Conservation (phyloP, 306 rosid species). For the Benincasa hispida region DNA sequence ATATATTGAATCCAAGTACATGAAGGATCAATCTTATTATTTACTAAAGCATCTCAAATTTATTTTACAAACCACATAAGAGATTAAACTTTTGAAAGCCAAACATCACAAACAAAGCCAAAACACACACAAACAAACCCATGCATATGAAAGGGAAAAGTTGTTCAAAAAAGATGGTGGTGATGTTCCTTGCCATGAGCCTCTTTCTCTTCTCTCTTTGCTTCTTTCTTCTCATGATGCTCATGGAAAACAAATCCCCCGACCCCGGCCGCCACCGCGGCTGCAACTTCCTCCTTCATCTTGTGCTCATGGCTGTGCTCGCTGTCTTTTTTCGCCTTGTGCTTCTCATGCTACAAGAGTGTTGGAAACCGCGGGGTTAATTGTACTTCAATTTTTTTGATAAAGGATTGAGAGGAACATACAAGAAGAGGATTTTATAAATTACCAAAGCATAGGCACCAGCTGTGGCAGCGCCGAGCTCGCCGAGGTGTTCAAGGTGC, state of each 20-base stretch:
- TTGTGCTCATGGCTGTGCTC: slow-evolving; percentile 58
- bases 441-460: slow-evolving; percentile 65
- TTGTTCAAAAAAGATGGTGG: slow-evolving; percentile 28
- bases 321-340: slow-evolving; percentile 43
- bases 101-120: neutral
- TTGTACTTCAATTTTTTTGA: neutral
- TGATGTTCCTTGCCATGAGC: slow-evolving; percentile 55
- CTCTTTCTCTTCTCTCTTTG: slow-evolving; percentile 44
- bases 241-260: slow-evolving; percentile 74
- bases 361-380: neutral
- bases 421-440: neutral
- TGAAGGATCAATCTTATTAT: neutral
- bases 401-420: neutral
- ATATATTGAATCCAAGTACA: neutral
- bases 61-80: neutral
- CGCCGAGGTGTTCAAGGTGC: slow-evolving; percentile 38
- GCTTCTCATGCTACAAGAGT: slow-evolving; percentile 46
- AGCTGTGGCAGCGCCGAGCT: slow-evolving; percentile 34
- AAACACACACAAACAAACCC: neutral
- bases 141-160: neutral
- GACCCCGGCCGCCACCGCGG: slow-evolving; percentile 43
- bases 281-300: slow-evolving; percentile 68
- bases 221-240: slow-evolving; percentile 58
- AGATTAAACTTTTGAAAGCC: neutral
- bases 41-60: neutral